phyloP scores from a whole-genome alignment of 2,329 filamentous ascomycete species.

The Verticillium isaacii region DNA sequence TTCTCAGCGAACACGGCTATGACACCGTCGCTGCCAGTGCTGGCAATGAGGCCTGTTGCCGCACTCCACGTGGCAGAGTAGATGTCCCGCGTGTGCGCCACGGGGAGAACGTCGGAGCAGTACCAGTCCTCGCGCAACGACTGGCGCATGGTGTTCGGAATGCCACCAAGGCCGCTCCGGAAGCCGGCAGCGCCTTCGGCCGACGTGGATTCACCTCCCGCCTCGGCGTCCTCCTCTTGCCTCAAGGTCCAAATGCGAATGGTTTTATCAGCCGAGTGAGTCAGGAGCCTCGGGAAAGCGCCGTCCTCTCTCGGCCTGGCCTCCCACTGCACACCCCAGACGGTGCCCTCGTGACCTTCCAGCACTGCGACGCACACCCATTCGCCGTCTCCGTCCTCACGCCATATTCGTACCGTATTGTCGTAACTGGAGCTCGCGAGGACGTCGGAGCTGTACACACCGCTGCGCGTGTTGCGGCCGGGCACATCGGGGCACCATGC shows the following conservation, averaged over 20 bases:
- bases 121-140: constrained; percentile 78
- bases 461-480: constrained; percentile 33
- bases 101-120: constrained; percentile 71
- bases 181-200: constrained; percentile 14
- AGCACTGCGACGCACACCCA: constrained; percentile 87
- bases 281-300: constrained; percentile 61
- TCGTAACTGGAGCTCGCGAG: constrained; percentile 93
- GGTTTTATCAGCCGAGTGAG: constrained; percentile 79
- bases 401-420: constrained; percentile 82
- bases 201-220: not conserved
- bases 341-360: constrained; percentile 76
- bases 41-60: constrained; percentile 73
- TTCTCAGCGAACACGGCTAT: constrained; percentile 74
- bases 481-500: constrained; percentile 77
- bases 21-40: constrained; percentile 79
- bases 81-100: constrained; percentile 71
- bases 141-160: constrained; percentile 87
- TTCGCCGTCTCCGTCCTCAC: constrained; percentile 81
- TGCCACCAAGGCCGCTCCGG: constrained; percentile 47
- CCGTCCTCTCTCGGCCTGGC: constrained; percentile 29
- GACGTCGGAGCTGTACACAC: constrained; percentile 59
- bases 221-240: constrained; percentile 33
- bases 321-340: constrained; percentile 84
- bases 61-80: constrained; percentile 85
- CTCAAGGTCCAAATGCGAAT: constrained; percentile 74